Evolutionary conservation across 768 basidiomycete species (phyloP), one percentile per base, ranked within the genome.

Genomic region (Phlebiopsis flavidoalba): DNA sequence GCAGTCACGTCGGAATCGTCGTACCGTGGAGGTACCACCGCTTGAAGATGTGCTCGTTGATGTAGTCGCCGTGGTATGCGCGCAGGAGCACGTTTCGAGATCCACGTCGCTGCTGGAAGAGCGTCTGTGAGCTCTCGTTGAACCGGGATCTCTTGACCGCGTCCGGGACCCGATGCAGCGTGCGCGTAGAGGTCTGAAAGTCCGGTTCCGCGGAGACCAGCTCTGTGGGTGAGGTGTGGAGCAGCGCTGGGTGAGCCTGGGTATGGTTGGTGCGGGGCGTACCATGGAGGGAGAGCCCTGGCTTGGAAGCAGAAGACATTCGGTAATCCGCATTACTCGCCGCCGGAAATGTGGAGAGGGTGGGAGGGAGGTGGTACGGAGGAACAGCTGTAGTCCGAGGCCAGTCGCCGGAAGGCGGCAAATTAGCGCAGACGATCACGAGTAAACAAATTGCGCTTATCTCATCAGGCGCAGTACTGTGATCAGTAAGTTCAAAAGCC

Each of bases 21-120:
- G 83, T 79, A n/a, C n/a, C 26, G 15, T 96, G 96, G 40, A 99
- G 83, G 72, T 94, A 98, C 90, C 93, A 95, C 60, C 89, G 85
- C 71, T 95, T 95, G 83, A 98, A 98, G 40, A 88, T 87, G 68
- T 88, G 89, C 78, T 96, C 93, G 57, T 87, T 87, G 63, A 98
- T 94, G 70, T 83, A 89, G 80, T 97, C 95, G 22, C 95, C 95
- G 70, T 98, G 97, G 80, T 98, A 98, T 4, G 86, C 95, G 59
- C 95, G 87, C 35, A 93, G 82, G 60, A 93, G 84, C 4, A 87
- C 81, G 74, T 96, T 97, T 31, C 26, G 26, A 12, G 92, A 85
- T 19, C 77, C 78, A 93, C 94, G 98, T 45, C 95, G 89, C 67
- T 96, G 91, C 73, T 96, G 91, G 77, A 91, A 97, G 40, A 98